A percentile compares a stretch with the other conserved stretches of the same genome.
Evolutionary conservation across 192 early-diverging fungal species (phyloP).

Genomic region (Helicostylum pulchrum): DNA sequence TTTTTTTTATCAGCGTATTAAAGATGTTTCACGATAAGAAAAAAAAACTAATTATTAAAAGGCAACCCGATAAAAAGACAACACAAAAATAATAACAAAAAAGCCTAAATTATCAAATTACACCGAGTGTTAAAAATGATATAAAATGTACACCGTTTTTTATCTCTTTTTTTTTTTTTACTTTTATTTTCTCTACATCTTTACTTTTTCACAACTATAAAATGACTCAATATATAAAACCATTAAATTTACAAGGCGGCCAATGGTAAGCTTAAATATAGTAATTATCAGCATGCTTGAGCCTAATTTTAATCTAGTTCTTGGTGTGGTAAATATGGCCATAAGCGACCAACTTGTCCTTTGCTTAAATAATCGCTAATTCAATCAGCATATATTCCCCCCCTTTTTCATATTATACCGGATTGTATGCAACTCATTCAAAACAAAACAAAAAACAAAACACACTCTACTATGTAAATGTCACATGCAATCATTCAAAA

Average conservation of each 20-base stretch:
- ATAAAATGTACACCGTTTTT: background rate
- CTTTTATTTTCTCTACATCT: background rate
- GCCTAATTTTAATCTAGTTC: slow-evolving; percentile 3
- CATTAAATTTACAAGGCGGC: slow-evolving; percentile 21
- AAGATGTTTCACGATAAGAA: background rate
- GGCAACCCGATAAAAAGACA: background rate
- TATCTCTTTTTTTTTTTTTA: background rate
- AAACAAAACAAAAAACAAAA: too few relatives aligned
- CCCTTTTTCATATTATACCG: too few relatives aligned
- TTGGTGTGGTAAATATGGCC: slow-evolving; percentile 28
- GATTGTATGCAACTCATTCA: too few relatives aligned
- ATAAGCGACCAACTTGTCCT: slow-evolving; percentile 14
- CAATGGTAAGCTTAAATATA: slow-evolving; percentile 18
- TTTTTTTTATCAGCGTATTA: background rate
- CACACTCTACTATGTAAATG: too few relatives aligned
- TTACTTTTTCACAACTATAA: background rate
- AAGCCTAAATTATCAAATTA: too few relatives aligned
- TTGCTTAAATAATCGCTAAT: background rate
- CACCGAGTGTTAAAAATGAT: too few relatives aligned
- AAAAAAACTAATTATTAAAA: slow-evolving; percentile 3
- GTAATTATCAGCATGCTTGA: background rate
- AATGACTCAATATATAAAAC: slow-evolving; percentile 10
- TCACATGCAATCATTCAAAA: too few relatives aligned
- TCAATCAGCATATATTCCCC: background rate
- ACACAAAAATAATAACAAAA: too few relatives aligned